A percentile compares a stretch with the other conserved stretches of the same genome.
phyloP scores from a whole-genome alignment of 2,329 filamentous ascomycete species.

The Trichophyton mentagrophytes region DNA sequence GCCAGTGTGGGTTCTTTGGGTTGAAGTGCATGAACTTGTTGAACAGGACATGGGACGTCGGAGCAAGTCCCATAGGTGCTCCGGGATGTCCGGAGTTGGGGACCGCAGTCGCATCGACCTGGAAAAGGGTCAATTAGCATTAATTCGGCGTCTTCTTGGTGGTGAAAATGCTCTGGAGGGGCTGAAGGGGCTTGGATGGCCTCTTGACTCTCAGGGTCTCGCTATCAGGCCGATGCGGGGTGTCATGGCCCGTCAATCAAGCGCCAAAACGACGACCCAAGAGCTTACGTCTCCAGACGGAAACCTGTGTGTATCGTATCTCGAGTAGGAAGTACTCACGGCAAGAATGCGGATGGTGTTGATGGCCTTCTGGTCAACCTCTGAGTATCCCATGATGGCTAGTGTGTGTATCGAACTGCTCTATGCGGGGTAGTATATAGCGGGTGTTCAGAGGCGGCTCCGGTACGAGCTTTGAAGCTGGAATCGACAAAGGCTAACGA shows the following conservation, averaged over 20 bases:
- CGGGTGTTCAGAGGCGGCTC: neutral
- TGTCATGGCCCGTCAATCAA: neutral
- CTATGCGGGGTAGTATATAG: neutral
- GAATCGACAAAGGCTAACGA: neutral
- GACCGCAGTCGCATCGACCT: constrained; percentile 95
- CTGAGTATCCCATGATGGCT: constrained; percentile 70
- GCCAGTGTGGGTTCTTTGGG: constrained; percentile 95
- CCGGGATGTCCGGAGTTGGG: constrained; percentile 98
- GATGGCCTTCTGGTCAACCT: constrained; percentile 80
- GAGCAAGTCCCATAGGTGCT: constrained; percentile 95
- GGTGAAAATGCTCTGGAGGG: neutral
- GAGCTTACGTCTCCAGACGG: neutral
- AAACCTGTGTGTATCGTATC: neutral
- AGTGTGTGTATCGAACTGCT: constrained; percentile 8
- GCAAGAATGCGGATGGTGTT: constrained; percentile 96
- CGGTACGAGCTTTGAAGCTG: neutral
- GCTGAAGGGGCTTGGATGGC: neutral
- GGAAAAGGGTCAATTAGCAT: constrained; percentile 10
- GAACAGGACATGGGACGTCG: constrained; percentile 89
- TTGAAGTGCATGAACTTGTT: constrained; percentile 99
- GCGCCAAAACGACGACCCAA: neutral
- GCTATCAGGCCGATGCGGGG: neutral
- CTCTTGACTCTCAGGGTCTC: neutral
- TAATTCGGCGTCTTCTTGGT: neutral
- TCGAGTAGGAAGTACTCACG: constrained; percentile 47